A percentile compares a stretch with the other conserved stretches of the same genome.
These are phyloP conservation scores for Phoma herbarum DNA, from an alignment of 2,329 filamentous ascomycete genomes.

Conservation along the genomic window DNA sequence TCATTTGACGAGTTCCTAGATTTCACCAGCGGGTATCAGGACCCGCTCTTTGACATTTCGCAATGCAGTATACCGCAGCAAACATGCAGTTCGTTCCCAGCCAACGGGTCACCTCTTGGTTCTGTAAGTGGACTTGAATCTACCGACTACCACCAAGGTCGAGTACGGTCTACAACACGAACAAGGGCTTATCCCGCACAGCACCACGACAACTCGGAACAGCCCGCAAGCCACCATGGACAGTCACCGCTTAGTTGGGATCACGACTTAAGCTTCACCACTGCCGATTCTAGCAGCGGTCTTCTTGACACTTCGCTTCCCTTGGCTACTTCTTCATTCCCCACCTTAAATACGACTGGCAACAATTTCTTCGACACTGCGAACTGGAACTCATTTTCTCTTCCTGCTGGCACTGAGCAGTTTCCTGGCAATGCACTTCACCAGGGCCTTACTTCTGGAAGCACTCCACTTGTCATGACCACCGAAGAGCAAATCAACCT, in stretches of 20 bases:
- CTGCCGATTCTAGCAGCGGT: constrained; percentile 31
- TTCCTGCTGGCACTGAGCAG: constrained; percentile 26
- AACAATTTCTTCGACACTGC: constrained; percentile 32
- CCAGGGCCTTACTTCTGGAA: constrained; percentile 27
- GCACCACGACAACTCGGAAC: constrained; percentile 35
- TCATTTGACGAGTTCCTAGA: constrained; percentile 48
- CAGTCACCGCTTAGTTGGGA: constrained; percentile 41
- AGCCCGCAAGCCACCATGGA: constrained; percentile 38
- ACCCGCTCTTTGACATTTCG: constrained; percentile 46
- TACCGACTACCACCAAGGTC: not conserved
- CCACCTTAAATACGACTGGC: constrained; percentile 29
- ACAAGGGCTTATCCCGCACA: constrained; percentile 3
- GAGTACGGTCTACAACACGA: not conserved
- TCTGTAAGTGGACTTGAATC: constrained; percentile 20
- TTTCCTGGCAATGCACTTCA: constrained; percentile 35
- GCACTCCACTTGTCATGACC: too few species aligned
- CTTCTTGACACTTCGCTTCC: constrained; percentile 33
- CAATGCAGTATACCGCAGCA: constrained; percentile 40
- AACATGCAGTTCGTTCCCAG: constrained; percentile 35
- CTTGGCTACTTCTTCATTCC: constrained; percentile 34
- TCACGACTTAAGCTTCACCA: constrained; percentile 37
- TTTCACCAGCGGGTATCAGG: constrained; percentile 48
- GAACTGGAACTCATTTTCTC: constrained; percentile 38
- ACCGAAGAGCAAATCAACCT: constrained; percentile 25
- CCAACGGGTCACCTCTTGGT: constrained; percentile 33